Conservation (phyloP, 2,329 filamentous ascomycete species). For the Daldinia eschscholtzii region DNA sequence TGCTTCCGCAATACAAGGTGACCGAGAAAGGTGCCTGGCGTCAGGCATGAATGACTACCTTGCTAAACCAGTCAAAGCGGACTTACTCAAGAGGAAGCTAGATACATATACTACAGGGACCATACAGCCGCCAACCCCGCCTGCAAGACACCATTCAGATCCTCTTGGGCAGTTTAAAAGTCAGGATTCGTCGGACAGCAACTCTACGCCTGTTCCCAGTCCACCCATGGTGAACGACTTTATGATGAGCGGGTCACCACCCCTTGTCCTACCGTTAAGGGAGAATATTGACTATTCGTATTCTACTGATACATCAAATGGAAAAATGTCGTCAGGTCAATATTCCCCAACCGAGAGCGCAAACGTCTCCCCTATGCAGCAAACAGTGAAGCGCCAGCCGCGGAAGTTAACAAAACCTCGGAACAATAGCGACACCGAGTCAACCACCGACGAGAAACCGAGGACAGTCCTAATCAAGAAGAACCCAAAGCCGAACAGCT, state of each 20-base stretch:
- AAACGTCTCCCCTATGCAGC: conserved; percentile 29
- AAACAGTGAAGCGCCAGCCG: conserved; percentile 49
- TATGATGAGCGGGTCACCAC: conserved; percentile 42
- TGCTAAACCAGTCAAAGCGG: conserved; percentile 92
- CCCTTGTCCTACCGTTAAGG: conserved; percentile 43
- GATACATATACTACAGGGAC: conserved; percentile 65
- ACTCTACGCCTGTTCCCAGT: conserved; percentile 43
- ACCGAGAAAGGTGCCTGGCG: conserved; percentile 94
- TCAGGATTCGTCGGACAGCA: conserved; percentile 24
- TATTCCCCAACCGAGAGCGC: conserved; percentile 44
- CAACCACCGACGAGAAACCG: conserved; percentile 49
- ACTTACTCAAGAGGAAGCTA: conserved; percentile 87
- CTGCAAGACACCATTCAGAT: conserved; percentile 40
- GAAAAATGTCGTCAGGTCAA: conserved; percentile 52
- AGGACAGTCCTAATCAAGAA: conserved; percentile 55
- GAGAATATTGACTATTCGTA: conserved; percentile 46
- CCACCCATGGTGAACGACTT: conserved; percentile 34
- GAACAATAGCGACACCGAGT: conserved; percentile 53
- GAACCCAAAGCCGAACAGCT: conserved; percentile 52
- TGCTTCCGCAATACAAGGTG: conserved; percentile 91
- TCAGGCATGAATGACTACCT: conserved; percentile 98
- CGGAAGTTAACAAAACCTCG: conserved; percentile 60
- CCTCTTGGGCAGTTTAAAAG: conserved; percentile 25
- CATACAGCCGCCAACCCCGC: conserved; percentile 50
- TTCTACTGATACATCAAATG: conserved; percentile 53